A percentile compares a stretch with the other conserved stretches of the same genome.
phyloP scores from a whole-genome alignment of 164 flowering plant species.

The Euptelea pleiosperma region DNA sequence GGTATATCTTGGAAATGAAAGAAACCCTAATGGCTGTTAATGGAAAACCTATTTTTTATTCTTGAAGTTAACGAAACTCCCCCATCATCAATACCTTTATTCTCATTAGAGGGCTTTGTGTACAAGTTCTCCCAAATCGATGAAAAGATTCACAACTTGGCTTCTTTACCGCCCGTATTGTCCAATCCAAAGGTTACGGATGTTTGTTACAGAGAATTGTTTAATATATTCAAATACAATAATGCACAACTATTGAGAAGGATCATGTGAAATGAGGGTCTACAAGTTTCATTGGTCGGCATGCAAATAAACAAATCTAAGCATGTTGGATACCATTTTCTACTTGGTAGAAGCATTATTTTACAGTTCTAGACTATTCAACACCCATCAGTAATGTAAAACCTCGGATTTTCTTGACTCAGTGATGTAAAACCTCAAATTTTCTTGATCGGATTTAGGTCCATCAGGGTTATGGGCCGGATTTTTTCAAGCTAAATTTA shows the following conservation, averaged over 20 bases:
- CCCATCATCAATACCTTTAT: constrained; percentile 17
- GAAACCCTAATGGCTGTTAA: neutral
- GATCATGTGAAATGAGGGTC: constrained; percentile 5
- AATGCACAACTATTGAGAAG: constrained; percentile 10
- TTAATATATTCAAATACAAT: constrained; percentile 7
- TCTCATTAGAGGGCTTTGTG: constrained; percentile 4
- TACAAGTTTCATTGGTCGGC: too few species aligned
- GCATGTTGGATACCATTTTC: too few species aligned
- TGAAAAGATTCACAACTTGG: constrained; percentile 15
- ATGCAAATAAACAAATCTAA: too few species aligned
- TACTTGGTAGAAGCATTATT: too few species aligned
- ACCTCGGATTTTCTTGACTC: too few species aligned
- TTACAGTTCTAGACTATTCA: too few species aligned
- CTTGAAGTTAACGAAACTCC: constrained; percentile 1
- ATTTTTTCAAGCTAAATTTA: too few species aligned
- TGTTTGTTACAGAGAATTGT: constrained; percentile 18
- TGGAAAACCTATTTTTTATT: neutral
- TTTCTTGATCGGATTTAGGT: too few species aligned
- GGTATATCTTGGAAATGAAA: constrained; percentile 11
- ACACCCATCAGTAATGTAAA: too few species aligned
- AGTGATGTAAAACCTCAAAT: too few species aligned
- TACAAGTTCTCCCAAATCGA: constrained; percentile 8
- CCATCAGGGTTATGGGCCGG: too few species aligned
- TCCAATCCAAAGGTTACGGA: constrained; percentile 31
- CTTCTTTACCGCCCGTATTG: constrained; percentile 19